Conservation (phyloP, 139 green algal species). For the Closterium sp. region DNA sequence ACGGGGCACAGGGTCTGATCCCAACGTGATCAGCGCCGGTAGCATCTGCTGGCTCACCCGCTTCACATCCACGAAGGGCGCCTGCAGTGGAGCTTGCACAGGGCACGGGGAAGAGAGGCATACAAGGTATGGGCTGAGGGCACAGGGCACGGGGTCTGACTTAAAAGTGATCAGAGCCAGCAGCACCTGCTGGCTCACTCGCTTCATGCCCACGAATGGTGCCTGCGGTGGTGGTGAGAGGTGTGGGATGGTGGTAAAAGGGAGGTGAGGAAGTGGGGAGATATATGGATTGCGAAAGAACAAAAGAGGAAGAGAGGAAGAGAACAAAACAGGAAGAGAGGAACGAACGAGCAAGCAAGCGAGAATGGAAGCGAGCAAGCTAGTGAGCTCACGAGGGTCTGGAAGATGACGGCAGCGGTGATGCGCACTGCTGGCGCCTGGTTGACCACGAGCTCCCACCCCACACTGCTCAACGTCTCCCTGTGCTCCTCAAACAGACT, state of each 20-base stretch:
- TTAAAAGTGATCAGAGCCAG: constrained; percentile 29
- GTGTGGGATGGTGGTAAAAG: too few relatives aligned
- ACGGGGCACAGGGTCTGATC: background rate
- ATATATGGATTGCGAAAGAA: too few relatives aligned
- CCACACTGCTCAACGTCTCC: constrained; percentile 22
- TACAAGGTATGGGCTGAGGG: constrained; percentile 33
- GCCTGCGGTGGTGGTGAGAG: background rate
- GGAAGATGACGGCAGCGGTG: constrained; percentile 37
- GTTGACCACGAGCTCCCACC: constrained; percentile 50
- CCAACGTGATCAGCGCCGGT: constrained; percentile 36
- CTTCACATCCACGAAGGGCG: constrained; percentile 18
- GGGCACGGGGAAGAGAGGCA: too few relatives aligned
- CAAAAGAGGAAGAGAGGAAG: too few relatives aligned
- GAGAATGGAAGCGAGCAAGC: too few relatives aligned
- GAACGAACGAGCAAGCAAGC: too few relatives aligned
- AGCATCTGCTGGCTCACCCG: constrained; percentile 37
- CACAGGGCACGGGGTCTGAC: constrained; percentile 40
- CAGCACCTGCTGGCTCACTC: constrained; percentile 35
- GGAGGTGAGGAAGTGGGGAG: too few relatives aligned
- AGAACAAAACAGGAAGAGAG: too few relatives aligned
- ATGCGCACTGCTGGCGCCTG: constrained; percentile 6
- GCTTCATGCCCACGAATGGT: constrained; percentile 7
- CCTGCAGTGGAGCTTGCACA: too few relatives aligned
- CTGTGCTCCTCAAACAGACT: constrained; percentile 40
- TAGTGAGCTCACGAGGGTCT: constrained; percentile 16